Conservation (phyloP, 129 eudicot species). For the Dittrichia graveolens region DNA sequence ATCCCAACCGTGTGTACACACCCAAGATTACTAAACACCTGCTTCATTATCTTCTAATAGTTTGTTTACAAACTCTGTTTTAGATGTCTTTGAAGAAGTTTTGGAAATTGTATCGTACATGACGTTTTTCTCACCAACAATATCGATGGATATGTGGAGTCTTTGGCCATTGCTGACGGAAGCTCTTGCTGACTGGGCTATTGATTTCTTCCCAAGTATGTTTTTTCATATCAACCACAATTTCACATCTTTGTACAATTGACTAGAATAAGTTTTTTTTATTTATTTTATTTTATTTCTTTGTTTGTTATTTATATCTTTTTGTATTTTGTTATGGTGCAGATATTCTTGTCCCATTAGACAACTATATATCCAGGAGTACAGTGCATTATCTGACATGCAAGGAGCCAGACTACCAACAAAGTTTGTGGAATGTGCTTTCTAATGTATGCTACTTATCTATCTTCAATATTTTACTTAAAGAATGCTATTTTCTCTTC, state of each 20-base stretch:
- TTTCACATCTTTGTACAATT: not conserved
- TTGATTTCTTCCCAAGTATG: conserved; percentile 92
- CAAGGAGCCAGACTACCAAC: conserved; percentile 97
- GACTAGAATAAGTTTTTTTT: not conserved
- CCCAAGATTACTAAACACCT: not conserved
- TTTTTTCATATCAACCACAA: not conserved
- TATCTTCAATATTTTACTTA: not conserved
- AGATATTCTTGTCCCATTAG: conserved; percentile 93
- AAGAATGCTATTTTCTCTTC: not conserved
- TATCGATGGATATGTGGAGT: conserved; percentile 98
- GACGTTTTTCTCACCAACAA: conserved; percentile 92
- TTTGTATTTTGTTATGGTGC: conserved; percentile 20
- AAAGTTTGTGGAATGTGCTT: conserved; percentile 88
- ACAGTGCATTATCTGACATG: conserved; percentile 77
- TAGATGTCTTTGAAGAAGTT: conserved; percentile 97
- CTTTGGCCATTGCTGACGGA: conserved; percentile 95
- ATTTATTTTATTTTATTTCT: not conserved
- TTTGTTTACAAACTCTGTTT: conserved; percentile 25
- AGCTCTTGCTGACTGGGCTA: conserved; percentile 95
- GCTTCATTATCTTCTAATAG: conserved; percentile 15
- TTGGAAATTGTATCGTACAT: conserved; percentile 91
- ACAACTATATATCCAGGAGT: conserved; percentile 87
- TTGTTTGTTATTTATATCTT: conserved; percentile 2
- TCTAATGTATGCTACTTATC: conserved; percentile 58
- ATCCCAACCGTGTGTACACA: not conserved